These are phyloP conservation scores for Botrytis hyacinthi DNA, from an alignment of 2,329 filamentous ascomycete genomes.

Conservation along the genomic window DNA sequence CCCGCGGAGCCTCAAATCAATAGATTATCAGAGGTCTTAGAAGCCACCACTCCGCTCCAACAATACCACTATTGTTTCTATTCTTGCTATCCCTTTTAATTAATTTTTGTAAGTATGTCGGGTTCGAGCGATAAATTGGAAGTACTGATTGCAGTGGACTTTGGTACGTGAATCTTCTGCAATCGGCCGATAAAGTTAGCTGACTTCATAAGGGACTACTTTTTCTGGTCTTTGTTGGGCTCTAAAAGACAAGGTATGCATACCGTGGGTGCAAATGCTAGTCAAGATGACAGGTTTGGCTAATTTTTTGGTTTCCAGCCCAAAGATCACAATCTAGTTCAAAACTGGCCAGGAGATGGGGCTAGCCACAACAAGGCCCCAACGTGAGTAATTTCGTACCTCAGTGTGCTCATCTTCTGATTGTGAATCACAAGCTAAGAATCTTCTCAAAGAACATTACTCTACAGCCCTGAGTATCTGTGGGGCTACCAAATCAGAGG, in stretches of 20 bases:
- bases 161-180: neutral
- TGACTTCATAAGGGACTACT: neutral
- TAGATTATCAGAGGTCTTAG: neutral
- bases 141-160: neutral
- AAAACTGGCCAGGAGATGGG: conserved; percentile 6
- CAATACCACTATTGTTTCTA: neutral
- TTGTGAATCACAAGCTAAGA: neutral
- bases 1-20: neutral
- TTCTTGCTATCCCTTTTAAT: neutral
- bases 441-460: neutral
- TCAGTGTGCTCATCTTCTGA: neutral
- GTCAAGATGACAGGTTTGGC: no score
- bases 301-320: neutral
- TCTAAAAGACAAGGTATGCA: neutral
- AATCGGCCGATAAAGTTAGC: neutral
- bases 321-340: neutral
- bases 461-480: neutral
- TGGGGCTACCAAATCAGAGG: neutral
- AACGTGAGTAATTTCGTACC: neutral
- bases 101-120: neutral
- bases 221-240: conserved; percentile 7
- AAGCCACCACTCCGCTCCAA: neutral
- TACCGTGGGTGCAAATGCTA: no score
- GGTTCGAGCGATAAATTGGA: neutral
- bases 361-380: conserved; percentile 1